phyloP scores from a whole-genome alignment of 768 basidiomycete species.

The Nevesoporus exiguus region DNA sequence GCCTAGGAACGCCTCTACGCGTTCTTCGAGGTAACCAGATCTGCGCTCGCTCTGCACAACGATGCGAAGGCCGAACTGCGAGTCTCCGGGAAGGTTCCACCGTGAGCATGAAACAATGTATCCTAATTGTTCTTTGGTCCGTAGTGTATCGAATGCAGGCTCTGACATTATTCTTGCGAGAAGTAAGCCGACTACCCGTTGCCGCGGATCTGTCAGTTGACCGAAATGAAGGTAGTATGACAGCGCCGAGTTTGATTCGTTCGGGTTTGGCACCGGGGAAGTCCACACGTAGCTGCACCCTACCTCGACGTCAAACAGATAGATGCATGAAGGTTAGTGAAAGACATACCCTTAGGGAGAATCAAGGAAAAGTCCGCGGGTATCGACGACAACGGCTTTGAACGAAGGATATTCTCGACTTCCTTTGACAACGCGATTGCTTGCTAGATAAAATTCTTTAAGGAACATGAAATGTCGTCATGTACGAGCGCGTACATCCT shows the following conservation, averaged over 20 bases:
- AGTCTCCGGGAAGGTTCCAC: conserved; percentile 59
- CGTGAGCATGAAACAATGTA: conserved; percentile 74
- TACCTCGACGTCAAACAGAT: conserved; percentile 30
- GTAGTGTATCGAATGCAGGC: conserved; percentile 85
- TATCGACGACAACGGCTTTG: conserved; percentile 40
- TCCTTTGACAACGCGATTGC: conserved; percentile 69
- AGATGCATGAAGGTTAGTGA: neutral
- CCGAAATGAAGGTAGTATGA: conserved; percentile 87
- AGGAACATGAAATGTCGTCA: neutral
- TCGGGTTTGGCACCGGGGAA: conserved; percentile 68
- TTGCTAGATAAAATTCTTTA: conserved; percentile 47
- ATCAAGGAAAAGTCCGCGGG: conserved; percentile 53
- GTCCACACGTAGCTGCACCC: conserved; percentile 70
- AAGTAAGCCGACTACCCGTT: conserved; percentile 66
- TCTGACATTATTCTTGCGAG: conserved; percentile 86
- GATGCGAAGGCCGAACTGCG: conserved; percentile 73
- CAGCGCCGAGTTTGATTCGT: conserved; percentile 83
- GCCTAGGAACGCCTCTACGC: conserved; percentile 86
- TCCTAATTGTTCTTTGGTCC: conserved; percentile 94
- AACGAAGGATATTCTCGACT: conserved; percentile 61
- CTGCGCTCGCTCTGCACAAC: conserved; percentile 85
- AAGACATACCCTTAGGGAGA: conserved; percentile 60
- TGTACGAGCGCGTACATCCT: conserved; percentile 54
- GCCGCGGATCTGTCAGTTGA: conserved; percentile 53
- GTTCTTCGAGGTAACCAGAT: conserved; percentile 76